Evolutionary conservation across 2,329 filamentous ascomycete species (phyloP).

Genomic region (Curvularia spicifera): DNA sequence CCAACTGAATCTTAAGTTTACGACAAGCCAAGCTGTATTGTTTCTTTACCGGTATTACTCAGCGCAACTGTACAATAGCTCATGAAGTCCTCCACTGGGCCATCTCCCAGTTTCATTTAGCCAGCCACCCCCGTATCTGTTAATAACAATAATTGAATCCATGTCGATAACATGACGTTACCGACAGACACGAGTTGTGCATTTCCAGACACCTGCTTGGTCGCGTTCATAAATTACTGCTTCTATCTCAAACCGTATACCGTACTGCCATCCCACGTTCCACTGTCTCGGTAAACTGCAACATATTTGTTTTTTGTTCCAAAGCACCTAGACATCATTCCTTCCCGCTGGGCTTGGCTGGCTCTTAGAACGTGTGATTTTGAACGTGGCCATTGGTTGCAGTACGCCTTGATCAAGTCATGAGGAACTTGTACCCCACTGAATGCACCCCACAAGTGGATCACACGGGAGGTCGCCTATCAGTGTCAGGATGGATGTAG

Average conservation of each 20-base stretch:
- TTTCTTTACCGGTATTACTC: neutral
- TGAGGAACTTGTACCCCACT: constrained; percentile 7
- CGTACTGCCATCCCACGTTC: constrained; percentile 7
- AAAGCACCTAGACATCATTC: neutral
- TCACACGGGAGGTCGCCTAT: constrained; percentile 16
- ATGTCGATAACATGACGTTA: neutral
- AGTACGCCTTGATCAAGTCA: neutral
- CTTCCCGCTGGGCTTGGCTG: neutral
- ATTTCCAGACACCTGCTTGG: neutral
- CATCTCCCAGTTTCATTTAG: neutral
- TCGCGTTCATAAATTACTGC: neutral
- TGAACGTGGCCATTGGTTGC: constrained; percentile 18
- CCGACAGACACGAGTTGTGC: neutral
- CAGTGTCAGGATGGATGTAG: constrained; percentile 6
- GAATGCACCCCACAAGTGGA: constrained; percentile 13
- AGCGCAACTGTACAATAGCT: constrained; percentile 2
- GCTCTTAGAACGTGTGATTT: constrained; percentile 14
- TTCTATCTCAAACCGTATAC: neutral
- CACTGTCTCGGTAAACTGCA: neutral
- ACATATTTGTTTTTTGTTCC: constrained; percentile 5
- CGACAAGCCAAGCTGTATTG: neutral
- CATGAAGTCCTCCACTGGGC: neutral
- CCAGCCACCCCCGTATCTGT: neutral
- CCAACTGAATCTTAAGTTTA: neutral
- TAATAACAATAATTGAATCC: neutral